Evolutionary conservation across 1,284 basidiomycete genomes (phyloP).

Genomic region (Flammula alnicola): DNA sequence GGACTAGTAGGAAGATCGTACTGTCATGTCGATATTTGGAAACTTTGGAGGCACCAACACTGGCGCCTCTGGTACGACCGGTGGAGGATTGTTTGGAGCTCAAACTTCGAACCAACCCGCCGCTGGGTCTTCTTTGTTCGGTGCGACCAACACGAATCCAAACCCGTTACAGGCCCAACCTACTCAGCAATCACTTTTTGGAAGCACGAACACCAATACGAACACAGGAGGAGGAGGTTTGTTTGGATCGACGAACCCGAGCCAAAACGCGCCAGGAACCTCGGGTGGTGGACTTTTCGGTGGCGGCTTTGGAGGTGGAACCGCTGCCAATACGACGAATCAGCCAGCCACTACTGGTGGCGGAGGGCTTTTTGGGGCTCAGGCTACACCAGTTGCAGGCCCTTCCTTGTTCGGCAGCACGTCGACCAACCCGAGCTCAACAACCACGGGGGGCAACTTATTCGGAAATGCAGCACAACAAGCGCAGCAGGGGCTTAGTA

Average conservation of each 20-base stretch:
- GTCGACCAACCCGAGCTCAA: conserved; percentile 13
- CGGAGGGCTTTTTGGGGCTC: conserved; percentile 22
- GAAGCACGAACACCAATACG: conserved; percentile 15
- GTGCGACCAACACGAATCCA: conserved; percentile 10
- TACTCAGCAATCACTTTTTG: conserved; percentile 20
- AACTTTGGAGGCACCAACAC: conserved; percentile 14
- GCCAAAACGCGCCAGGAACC: conserved; percentile 9
- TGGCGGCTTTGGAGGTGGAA: background rate
- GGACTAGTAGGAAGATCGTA: no score
- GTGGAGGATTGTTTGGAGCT: conserved; percentile 12
- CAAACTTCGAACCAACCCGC: no score
- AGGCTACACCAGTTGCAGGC: conserved; percentile 18
- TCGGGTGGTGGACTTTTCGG: conserved; percentile 19
- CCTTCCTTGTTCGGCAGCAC: conserved; percentile 23
- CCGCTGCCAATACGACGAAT: conserved; percentile 7
- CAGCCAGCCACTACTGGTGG: conserved; percentile 15
- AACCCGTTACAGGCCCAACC: conserved; percentile 21
- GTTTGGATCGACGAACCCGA: conserved; percentile 18
- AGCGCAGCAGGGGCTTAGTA: conserved; percentile 23
- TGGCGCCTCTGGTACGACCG: conserved; percentile 12
- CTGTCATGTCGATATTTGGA: conserved; percentile 22
- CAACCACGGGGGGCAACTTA: conserved; percentile 23
- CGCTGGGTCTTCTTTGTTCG: no score
- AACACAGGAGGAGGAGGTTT: conserved; percentile 15
- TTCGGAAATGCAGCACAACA: conserved; percentile 29